These are phyloP conservation scores for Kwoniella dendrophila DNA, from an alignment of 768 basidiomycete species.

Conservation along the genomic window DNA sequence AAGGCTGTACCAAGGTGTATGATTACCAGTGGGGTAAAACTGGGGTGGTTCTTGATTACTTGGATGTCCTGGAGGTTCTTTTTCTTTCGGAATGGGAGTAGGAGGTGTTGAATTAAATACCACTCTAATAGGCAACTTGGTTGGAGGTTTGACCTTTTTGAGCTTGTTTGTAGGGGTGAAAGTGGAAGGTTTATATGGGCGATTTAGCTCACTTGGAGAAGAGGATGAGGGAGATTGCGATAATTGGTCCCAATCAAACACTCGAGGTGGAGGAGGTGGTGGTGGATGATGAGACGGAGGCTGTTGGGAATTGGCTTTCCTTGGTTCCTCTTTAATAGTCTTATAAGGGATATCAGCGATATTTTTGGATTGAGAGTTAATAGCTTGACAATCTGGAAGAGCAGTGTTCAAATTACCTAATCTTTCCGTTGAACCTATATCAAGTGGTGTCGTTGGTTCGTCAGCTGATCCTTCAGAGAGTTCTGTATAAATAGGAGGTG, in stretches of 20 bases:
- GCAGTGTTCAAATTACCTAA: too few species aligned
- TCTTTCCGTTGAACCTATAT: too few species aligned
- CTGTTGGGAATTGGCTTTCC: too few species aligned
- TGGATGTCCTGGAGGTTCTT: background rate
- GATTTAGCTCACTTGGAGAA: background rate
- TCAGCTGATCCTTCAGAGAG: background rate
- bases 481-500: constrained; percentile 10
- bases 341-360: background rate
- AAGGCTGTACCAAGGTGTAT: background rate
- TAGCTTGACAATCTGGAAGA: too few species aligned
- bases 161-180: background rate
- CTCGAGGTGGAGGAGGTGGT: constrained; percentile 7
- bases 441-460: background rate
- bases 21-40: too few species aligned
- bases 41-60: background rate
- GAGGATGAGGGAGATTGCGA: background rate
- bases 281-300: background rate
- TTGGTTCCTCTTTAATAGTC: background rate
- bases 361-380: background rate
- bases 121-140: background rate
- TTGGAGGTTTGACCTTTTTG: background rate
- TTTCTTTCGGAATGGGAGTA: background rate
- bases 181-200: background rate
- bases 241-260: constrained; percentile 4
- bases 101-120: background rate